A percentile compares a stretch with the other conserved stretches of the same genome.
These are phyloP conservation scores for Metschnikowia picachoensis DNA, from an alignment of 805 yeast genomes.

Conservation along the genomic window DNA sequence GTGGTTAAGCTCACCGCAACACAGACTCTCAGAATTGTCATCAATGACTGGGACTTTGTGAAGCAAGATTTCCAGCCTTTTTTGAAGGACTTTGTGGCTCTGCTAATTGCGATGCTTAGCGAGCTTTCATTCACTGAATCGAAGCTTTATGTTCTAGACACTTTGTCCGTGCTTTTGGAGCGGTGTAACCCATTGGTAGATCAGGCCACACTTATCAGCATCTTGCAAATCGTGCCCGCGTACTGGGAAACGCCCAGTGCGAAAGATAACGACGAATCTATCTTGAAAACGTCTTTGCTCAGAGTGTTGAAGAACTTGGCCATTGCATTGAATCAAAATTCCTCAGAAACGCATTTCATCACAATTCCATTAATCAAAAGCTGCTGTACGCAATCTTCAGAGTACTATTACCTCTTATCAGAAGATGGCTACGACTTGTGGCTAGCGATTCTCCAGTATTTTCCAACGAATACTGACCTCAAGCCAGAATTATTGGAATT, in stretches of 20 bases:
- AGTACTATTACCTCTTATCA: conserved; percentile 50
- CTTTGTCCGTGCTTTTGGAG: conserved; percentile 58
- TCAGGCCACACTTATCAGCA: conserved; percentile 45
- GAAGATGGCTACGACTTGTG: conserved; percentile 90
- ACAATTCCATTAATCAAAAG: conserved; percentile 63
- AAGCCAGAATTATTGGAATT: conserved; percentile 39
- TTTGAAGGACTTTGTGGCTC: conserved; percentile 47
- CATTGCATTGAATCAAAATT: conserved; percentile 52
- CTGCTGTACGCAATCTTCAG: conserved; percentile 49
- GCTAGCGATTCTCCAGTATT: conserved; percentile 63
- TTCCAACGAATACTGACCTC: conserved; percentile 39
- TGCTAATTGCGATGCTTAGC: conserved; percentile 48
- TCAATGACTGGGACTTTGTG: conserved; percentile 86
- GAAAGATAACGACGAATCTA: conserved; percentile 34
- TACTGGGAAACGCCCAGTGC: conserved; percentile 66
- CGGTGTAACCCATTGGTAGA: conserved; percentile 63
- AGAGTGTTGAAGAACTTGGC: conserved; percentile 58
- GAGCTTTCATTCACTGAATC: conserved; percentile 64
- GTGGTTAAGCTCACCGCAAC: conserved; percentile 79
- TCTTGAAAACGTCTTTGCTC: conserved; percentile 35
- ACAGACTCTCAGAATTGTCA: conserved; percentile 60
- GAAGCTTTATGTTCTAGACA: conserved; percentile 66
- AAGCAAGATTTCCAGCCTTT: conserved; percentile 65
- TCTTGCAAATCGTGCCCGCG: conserved; percentile 57
- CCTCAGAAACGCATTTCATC: conserved; percentile 46